Conservation (phyloP, 495 filamentous ascomycete species). For the Penicillium flavigenum region DNA sequence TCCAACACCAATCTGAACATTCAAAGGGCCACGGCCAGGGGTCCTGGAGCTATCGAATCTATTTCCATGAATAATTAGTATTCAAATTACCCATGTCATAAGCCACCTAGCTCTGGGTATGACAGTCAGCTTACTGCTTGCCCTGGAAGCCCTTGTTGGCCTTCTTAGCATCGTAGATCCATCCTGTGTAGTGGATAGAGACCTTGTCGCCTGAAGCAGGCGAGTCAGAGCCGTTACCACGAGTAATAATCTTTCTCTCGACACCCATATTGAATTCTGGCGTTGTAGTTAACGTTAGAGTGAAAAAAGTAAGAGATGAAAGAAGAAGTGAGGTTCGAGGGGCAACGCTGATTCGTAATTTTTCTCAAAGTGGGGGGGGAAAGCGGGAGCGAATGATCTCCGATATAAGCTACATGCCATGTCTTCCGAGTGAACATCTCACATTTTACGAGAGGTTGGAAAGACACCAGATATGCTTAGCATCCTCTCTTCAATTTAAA, state of each 20-base stretch:
- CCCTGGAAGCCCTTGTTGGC: constrained; percentile 47
- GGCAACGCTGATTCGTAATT: constrained; percentile 13
- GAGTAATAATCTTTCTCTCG: constrained; percentile 38
- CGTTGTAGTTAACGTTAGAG: not conserved
- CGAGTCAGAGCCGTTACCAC: constrained; percentile 54
- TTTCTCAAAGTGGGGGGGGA: constrained; percentile 8
- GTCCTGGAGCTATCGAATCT: constrained; percentile 78
- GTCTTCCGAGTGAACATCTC: not conserved
- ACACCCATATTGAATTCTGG: constrained; percentile 54
- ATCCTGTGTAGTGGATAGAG: constrained; percentile 81
- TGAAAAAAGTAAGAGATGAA: not conserved
- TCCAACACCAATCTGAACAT: constrained; percentile 68
- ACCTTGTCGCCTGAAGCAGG: constrained; percentile 65
- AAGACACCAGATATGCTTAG: not conserved
- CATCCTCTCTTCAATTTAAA: not conserved
- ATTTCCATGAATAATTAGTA: constrained; percentile 13
- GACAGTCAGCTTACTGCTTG: constrained; percentile 43
- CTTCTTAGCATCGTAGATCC: constrained; percentile 63
- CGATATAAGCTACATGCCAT: not conserved
- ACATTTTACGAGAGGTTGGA: not conserved
- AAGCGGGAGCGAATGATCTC: not conserved
- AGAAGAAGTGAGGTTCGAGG: constrained; percentile 3
- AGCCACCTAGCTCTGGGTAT: not conserved
- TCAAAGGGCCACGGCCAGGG: constrained; percentile 59
- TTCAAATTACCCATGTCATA: not conserved